phyloP scores from a whole-genome alignment of 2,329 filamentous ascomycete species.

The Lasiodiplodia gonubiensis region DNA sequence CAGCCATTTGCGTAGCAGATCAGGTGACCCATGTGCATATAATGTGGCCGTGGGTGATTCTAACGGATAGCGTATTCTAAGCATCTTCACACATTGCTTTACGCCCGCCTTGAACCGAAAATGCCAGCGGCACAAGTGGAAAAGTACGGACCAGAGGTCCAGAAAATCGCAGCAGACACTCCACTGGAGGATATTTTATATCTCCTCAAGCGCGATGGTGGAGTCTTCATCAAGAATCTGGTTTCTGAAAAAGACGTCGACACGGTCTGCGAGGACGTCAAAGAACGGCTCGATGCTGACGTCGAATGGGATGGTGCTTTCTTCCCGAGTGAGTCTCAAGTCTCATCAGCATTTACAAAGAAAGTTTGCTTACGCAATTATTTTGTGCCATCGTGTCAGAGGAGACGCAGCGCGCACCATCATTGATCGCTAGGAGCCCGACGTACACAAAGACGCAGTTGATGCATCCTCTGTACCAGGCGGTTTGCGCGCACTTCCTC shows the following conservation, averaged over 20 bases:
- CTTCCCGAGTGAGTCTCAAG: slow-evolving; percentile 30
- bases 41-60: no score
- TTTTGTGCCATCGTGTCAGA: slow-evolving; percentile 13
- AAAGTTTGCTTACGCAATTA: no score
- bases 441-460: slow-evolving; percentile 32
- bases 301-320: slow-evolving; percentile 32
- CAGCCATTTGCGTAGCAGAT: no score
- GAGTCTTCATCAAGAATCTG: slow-evolving; percentile 30
- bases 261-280: slow-evolving; percentile 30
- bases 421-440: slow-evolving; percentile 30
- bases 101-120: no score
- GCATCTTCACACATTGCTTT: no score
- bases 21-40: no score
- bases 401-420: slow-evolving; percentile 31
- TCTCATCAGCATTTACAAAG: not conserved
- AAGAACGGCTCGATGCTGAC: slow-evolving; percentile 29
- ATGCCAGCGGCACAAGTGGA: not conserved
- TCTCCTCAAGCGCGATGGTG: slow-evolving; percentile 31
- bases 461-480: slow-evolving; percentile 39
- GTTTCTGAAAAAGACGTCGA: slow-evolving; percentile 29
- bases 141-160: slow-evolving; percentile 27
- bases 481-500: slow-evolving; percentile 37
- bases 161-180: slow-evolving; percentile 28
- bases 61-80: no score
- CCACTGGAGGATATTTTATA: slow-evolving; percentile 29